These are phyloP conservation scores for Acanthamoeba triangularis DNA, from an alignment of 208 protist genomes.

Conservation along the genomic window DNA sequence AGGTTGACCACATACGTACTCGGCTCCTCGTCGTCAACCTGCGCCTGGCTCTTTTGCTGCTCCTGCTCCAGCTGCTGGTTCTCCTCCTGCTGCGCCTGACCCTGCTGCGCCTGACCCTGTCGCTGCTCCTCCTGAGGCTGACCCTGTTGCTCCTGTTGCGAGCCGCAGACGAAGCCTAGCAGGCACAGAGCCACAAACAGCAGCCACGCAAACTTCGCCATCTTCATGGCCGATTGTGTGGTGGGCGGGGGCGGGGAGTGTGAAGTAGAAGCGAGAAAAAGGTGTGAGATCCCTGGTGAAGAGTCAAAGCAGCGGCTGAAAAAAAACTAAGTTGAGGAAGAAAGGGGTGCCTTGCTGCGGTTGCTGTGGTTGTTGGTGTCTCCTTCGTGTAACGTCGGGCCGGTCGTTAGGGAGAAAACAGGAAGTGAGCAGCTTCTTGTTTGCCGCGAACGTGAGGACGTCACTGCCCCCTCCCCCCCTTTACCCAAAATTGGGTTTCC, in stretches of 20 bases:
- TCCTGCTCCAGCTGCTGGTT: neutral
- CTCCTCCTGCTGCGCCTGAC: neutral
- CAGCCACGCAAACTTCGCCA: neutral
- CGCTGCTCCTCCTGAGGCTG: neutral
- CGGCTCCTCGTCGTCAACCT: neutral
- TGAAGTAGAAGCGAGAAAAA: neutral
- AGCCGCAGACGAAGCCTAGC: neutral
- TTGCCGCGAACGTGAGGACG: too few species aligned
- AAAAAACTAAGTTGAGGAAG: too few species aligned
- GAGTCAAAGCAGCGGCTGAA: too few species aligned
- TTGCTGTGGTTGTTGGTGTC: too few species aligned
- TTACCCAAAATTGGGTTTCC: too few species aligned
- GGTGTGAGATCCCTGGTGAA: too few species aligned
- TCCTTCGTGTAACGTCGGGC: too few species aligned
- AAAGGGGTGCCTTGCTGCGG: too few species aligned
- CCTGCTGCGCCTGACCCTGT: neutral
- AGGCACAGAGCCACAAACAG: neutral
- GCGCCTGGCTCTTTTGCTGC: neutral
- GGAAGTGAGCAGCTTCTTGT: too few species aligned
- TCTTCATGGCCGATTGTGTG: neutral
- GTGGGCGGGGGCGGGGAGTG: too few species aligned
- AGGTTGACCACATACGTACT: conserved; percentile 35
- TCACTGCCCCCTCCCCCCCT: too few species aligned
- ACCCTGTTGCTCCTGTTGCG: neutral
- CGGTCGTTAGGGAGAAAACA: too few species aligned